Base-by-base conservation (phyloP, 345 rosid species). In the Punica granatum region DNA sequence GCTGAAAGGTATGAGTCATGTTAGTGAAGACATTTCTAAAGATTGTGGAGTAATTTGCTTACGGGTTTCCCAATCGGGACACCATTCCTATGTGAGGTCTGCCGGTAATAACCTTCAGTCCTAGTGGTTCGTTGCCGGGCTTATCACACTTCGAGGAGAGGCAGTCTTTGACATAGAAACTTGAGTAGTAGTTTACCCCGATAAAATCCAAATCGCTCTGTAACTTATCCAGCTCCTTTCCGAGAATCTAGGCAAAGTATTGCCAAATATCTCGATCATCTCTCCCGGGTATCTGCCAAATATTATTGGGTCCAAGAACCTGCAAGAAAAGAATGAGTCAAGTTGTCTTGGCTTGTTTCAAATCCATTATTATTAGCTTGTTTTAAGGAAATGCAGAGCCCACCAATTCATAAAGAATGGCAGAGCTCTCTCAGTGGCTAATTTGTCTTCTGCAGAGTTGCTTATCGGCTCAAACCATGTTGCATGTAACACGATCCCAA, bases 291-390 rank as follows among this genome's bases (percentile, higher is more conserved):
- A 90, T 65, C 66, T 76, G 58, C 96, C 88, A 23, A 68, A 56
- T 68, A 86, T 75, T 69, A 86, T 72, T 26, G 92, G 90, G 46
- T 89, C 87, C 69, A 89, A 68, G 74, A 86, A 86, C 92, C 96
- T 89, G 76, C 60, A 33, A 43, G 25, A 64, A 19, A 33, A 25
- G 13, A 30, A 60, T 37, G 23, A 23, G 72, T 44, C 58, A 15
- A 15, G 4, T 42, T 25, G 7, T 60, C 31, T 69, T 41, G 19
- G 1, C 48, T 43, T 36, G n/a, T 30, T 8, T 34, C 32, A 59
- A n/a, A n/a, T 16, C 19, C 48, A 60, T 37, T 33, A n/a, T n/a
- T n/a, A 25, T 58, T 10, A 68, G 15, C 53, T 0, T 3, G 48
- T 41, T 9, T 44, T 14, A 8, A 34, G 14, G 5, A 11, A 33